A percentile compares a stretch with the other conserved stretches of the same genome.
Conservation (phyloP, 139 green algal genomes). For the Ostreobium quekettii region DNA sequence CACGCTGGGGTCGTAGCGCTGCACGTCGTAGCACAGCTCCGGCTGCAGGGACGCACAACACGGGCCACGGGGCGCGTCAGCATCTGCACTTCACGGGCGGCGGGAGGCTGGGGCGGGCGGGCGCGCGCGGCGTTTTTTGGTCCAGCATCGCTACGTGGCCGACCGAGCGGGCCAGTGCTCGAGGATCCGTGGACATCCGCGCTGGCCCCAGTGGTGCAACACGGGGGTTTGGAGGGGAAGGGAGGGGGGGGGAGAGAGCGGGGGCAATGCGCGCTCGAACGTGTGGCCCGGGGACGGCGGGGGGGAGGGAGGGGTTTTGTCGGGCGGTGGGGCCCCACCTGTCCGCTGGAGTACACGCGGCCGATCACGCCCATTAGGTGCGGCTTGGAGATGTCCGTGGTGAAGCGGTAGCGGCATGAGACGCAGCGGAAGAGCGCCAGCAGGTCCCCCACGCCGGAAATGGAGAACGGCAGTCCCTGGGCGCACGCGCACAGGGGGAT, state of each 20-base stretch:
- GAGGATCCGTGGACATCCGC: too few species aligned
- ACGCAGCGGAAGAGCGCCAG: conserved; percentile 79
- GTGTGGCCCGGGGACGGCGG: neutral
- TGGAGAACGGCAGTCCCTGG: conserved; percentile 68
- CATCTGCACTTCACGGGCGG: too few species aligned
- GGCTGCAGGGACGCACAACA: conserved; percentile 41
- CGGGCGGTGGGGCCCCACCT: conserved; percentile 22
- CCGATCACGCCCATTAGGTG: conserved; percentile 59
- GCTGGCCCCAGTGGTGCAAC: too few species aligned
- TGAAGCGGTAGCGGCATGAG: conserved; percentile 74
- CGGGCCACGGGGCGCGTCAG: too few species aligned
- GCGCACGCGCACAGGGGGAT: too few species aligned
- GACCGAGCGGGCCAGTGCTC: too few species aligned
- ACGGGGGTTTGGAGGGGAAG: too few species aligned
- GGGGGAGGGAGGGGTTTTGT: neutral
- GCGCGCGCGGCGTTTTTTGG: too few species aligned
- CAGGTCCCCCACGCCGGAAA: conserved; percentile 66
- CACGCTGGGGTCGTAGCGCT: conserved; percentile 65
- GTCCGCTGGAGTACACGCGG: conserved; percentile 35
- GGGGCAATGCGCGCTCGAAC: too few species aligned
- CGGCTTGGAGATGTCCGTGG: conserved; percentile 48
- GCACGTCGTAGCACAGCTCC: conserved; percentile 69
- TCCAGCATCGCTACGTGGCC: too few species aligned
- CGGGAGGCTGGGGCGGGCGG: too few species aligned
- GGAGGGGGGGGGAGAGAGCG: too few species aligned